A percentile compares a stretch with the other conserved stretches of the same genome.
Evolutionary conservation across 2,329 filamentous ascomycete species (phyloP).

Genomic region (Purpureocillium takamizusanense): DNA sequence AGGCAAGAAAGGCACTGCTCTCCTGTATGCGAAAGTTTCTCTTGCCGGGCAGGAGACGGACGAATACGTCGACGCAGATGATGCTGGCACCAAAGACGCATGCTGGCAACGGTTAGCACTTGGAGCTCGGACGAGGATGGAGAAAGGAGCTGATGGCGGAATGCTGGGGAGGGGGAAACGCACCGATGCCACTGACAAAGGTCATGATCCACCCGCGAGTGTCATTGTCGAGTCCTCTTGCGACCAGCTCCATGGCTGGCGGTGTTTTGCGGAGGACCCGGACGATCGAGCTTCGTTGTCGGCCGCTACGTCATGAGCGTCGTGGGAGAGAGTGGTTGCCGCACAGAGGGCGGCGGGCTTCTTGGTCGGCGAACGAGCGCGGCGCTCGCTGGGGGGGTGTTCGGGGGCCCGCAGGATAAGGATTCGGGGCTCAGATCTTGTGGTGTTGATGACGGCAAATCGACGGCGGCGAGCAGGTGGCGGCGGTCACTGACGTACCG

Average conservation of each 20-base stretch:
- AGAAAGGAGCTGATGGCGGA: too few species aligned
- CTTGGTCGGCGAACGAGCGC: too few species aligned
- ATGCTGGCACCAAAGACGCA: slow-evolving; percentile 70
- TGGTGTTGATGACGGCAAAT: too few species aligned
- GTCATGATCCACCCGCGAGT: slow-evolving; percentile 90
- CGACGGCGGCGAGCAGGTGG: too few species aligned
- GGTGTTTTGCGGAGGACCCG: background rate
- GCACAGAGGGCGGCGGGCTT: too few species aligned
- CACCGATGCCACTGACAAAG: slow-evolving; percentile 67
- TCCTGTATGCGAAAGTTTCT: slow-evolving; percentile 79
- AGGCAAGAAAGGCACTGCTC: slow-evolving; percentile 79
- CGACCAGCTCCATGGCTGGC: slow-evolving; percentile 26
- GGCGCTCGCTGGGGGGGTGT: too few species aligned
- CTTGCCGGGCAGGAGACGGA: slow-evolving; percentile 64
- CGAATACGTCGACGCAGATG: slow-evolving; percentile 75
- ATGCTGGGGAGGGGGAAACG: slow-evolving; percentile 16
- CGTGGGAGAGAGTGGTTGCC: too few species aligned
- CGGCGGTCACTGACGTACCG: too few species aligned
- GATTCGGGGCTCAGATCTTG: background rate
- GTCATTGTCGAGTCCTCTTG: slow-evolving; percentile 58
- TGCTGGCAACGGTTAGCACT: slow-evolving; percentile 26
- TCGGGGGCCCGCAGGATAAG: too few species aligned
- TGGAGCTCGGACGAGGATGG: background rate
- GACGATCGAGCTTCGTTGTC: too few species aligned
- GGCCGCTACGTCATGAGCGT: too few species aligned